phyloP scores from a whole-genome alignment of 306 rosid species.

The Ochetophila trinervis region DNA sequence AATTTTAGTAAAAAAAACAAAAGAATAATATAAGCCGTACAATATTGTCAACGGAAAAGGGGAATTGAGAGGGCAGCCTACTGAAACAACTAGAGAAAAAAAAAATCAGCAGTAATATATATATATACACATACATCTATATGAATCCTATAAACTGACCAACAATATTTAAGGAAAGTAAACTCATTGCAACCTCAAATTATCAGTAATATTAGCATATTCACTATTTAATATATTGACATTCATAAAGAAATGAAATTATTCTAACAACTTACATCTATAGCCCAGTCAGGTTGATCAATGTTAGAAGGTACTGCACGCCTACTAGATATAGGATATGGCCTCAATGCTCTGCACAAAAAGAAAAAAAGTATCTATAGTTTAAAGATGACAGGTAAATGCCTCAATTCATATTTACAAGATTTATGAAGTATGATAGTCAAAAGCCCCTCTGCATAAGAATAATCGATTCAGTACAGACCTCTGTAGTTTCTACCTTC shows the following conservation, averaged over 20 bases:
- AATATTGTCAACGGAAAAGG: neutral
- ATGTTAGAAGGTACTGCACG: constrained; percentile 61
- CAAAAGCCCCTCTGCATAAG: neutral
- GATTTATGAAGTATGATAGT: neutral
- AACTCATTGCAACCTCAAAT: no score
- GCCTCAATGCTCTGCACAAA: constrained; percentile 61
- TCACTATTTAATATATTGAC: neutral
- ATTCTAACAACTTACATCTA: constrained; percentile 56
- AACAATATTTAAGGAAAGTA: constrained; percentile 4
- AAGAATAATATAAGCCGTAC: neutral
- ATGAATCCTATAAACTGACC: neutral
- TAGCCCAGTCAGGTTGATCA: constrained; percentile 87
- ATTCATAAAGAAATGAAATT: neutral
- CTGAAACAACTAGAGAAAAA: neutral
- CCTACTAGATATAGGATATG: constrained; percentile 72
- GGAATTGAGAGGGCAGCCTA: neutral
- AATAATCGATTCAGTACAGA: no score
- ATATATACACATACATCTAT: no score
- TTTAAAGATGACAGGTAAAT: neutral
- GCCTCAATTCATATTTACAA: neutral
- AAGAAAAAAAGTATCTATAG: constrained; percentile 25
- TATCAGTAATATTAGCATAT: no score
- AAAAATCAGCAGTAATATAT: neutral
- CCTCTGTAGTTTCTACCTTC: no score
- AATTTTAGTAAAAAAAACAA: neutral